Evolutionary conservation across 2,329 filamentous ascomycete species (phyloP), one percentile per base, ranked within the genome.

Genomic region (Fusarium succisae): DNA sequence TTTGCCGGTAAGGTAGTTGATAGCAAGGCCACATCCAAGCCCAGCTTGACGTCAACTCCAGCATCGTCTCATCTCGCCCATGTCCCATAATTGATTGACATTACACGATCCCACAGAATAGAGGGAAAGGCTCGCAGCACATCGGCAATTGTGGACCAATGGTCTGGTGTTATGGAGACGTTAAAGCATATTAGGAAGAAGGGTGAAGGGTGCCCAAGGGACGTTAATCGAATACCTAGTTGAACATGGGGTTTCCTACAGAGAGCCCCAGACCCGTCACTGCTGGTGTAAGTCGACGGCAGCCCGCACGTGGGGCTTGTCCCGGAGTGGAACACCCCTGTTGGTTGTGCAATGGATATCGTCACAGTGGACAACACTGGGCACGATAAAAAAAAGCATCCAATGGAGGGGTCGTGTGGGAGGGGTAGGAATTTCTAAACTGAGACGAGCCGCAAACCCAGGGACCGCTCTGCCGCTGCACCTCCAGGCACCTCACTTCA

Each of bases 341-440:
- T 62, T 54, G 62, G 60, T 62, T 51, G 65, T 68, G 45, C 47
- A 54, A 48, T 30, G 26, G 45, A 63, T 61, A 76, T 74, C 73
- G 63, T 76, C 73, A 75, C 73, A 69, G 55, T 59, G 50, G 39
- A 53, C 63, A 47, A 41, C n/a, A 56, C 54, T 28, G 26, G 45
- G 26, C 47, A 54, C 50, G 38, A 30, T 26, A 41, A 63, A 37
- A 47, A 30, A 51, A 50, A 58, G 68, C 55, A 30, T 28, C 51
- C 35, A 41, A 55, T 59, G 45, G 63, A 70, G 65, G 70, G 51
- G 45, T 30, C 45, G 26, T 13, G 47, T 38, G 61, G 71, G 72
- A 55, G 51, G 67, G 67, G 67, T 53, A 66, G 30, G 51, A n/a
- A 59, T 59, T 66, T 57, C 60, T 48, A 54, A 66, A 58, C 41